Conservation (phyloP, 2,329 filamentous ascomycete genomes). For the Trichothecium roseum region DNA sequence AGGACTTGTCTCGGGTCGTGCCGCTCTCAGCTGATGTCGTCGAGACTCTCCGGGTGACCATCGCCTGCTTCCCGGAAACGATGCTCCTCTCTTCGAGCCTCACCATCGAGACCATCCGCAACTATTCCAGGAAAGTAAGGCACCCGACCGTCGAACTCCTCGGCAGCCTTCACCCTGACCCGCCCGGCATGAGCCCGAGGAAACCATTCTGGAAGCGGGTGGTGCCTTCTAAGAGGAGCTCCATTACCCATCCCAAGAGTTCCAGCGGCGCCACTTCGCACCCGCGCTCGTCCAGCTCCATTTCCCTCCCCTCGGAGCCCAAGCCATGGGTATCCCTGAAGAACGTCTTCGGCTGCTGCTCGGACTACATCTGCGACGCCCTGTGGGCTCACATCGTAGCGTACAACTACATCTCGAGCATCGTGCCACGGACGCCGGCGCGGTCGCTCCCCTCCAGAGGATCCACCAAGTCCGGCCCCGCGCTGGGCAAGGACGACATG, state of each 20-base stretch:
- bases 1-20: slow-evolving; percentile 27
- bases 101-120: slow-evolving; percentile 46
- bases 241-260: slow-evolving; percentile 3
- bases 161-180: slow-evolving; percentile 10
- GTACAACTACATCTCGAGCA: slow-evolving; percentile 44
- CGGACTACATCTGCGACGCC: slow-evolving; percentile 46
- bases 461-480: not conserved
- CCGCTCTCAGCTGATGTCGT: slow-evolving; percentile 42
- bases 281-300: slow-evolving; percentile 8
- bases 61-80: slow-evolving; percentile 48
- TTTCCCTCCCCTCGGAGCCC: slow-evolving; percentile 5
- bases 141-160: slow-evolving; percentile 22
- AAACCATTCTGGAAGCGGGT: slow-evolving; percentile 26
- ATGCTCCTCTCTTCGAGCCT: slow-evolving; percentile 46
- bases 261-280: slow-evolving; percentile 3
- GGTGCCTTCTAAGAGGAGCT: slow-evolving; percentile 16
- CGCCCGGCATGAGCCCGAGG: slow-evolving; percentile 8
- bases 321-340: slow-evolving; percentile 34
- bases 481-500: slow-evolving; percentile 4
- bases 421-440: slow-evolving; percentile 13
- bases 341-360: slow-evolving; percentile 40
- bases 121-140: slow-evolving; percentile 42
- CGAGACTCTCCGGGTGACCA: slow-evolving; percentile 42
- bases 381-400: slow-evolving; percentile 49
- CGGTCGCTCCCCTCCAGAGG: not conserved